Base-by-base conservation (phyloP, 441 rosid species). In the Euphorbia corollata region DNA sequence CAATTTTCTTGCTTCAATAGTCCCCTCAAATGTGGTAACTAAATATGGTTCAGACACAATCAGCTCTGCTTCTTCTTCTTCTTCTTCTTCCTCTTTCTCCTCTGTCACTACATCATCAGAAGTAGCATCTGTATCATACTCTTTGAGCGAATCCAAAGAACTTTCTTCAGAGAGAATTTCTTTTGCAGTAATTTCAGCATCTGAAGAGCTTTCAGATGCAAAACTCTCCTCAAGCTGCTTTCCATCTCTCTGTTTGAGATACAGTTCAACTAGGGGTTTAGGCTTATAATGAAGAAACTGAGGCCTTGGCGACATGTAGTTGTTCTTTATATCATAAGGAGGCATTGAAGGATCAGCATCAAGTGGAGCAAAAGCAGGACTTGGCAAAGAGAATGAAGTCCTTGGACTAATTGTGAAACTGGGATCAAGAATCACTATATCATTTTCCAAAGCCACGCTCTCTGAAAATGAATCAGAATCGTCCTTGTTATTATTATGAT, bases 231-330 rank as follows among this genome's bases (percentile, higher is more conserved):
- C 87, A 2, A 87, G 89, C 78, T 77, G 78, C 73, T 73, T 73
- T 48, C 83, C 73, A 18, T 74, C 83, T 59, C 71, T 70, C 63
- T 74, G 81, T 48, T 72, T 74, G 30, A 74, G 75, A 65, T 68
- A 76, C 34, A 57, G 74, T 55, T 78, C 80, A 39, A 87, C 70
- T 55, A 89, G 73, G 2, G 88, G 96, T 68, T 83, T 90, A 2
- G 97, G 98, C 64, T 75, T 85, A 23, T 92, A 90, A 62, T 79
- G 87, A 53, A 85, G 92, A 77, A 90, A 90, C 71, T 78, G 87
- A 63, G 96, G 97, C 84, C 97, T 84, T 1, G 95, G 97, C 7
- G 98, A 84, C 53, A 87, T 75, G 60, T 81, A 88, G 71, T 92
- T 90, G 56, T 84, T 86, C 75, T 85, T 80, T 13, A 92, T 96